phyloP scores from a whole-genome alignment of 768 basidiomycete genomes.

The Strobilomyces dryophilus region DNA sequence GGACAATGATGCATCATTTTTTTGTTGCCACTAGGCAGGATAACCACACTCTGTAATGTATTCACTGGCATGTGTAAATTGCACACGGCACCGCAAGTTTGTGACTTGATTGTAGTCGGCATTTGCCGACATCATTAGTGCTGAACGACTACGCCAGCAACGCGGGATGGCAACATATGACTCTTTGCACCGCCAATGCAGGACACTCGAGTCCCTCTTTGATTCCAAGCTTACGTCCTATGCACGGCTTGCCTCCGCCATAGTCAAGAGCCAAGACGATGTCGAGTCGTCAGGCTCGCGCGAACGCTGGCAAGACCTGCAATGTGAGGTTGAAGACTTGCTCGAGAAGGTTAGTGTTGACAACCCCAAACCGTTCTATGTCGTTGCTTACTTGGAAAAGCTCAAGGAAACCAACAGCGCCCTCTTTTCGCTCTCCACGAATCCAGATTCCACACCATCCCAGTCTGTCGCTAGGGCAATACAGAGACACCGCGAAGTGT shows the following conservation, averaged over 20 bases:
- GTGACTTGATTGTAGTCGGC: slow-evolving; percentile 10
- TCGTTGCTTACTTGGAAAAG: slow-evolving; percentile 38
- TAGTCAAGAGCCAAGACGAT: slow-evolving; percentile 51
- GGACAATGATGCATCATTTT: slow-evolving; percentile 20
- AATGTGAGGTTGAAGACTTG: slow-evolving; percentile 82
- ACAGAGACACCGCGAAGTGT: slow-evolving; percentile 86
- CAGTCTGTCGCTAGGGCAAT: slow-evolving; percentile 85
- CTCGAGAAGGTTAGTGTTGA: slow-evolving; percentile 65
- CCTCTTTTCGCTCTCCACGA: slow-evolving; percentile 60
- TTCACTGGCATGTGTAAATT: background rate
- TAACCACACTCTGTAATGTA: slow-evolving; percentile 16
- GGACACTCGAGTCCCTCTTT: slow-evolving; percentile 90
- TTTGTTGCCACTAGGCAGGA: slow-evolving; percentile 13
- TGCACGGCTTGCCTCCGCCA: slow-evolving; percentile 73
- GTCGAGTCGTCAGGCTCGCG: slow-evolving; percentile 67
- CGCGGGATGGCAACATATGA: slow-evolving; percentile 74
- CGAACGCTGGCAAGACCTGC: slow-evolving; percentile 77
- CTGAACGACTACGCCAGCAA: background rate
- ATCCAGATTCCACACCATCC: slow-evolving; percentile 62
- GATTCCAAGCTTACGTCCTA: slow-evolving; percentile 90
- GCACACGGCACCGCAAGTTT: no score
- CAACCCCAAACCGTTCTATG: background rate
- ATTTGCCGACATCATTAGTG: slow-evolving; percentile 8
- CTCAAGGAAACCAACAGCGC: slow-evolving; percentile 85
- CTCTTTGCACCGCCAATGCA: slow-evolving; percentile 83